phyloP scores from a whole-genome alignment of 1,139 yeast species.

The Yamadazyma sp. region DNA sequence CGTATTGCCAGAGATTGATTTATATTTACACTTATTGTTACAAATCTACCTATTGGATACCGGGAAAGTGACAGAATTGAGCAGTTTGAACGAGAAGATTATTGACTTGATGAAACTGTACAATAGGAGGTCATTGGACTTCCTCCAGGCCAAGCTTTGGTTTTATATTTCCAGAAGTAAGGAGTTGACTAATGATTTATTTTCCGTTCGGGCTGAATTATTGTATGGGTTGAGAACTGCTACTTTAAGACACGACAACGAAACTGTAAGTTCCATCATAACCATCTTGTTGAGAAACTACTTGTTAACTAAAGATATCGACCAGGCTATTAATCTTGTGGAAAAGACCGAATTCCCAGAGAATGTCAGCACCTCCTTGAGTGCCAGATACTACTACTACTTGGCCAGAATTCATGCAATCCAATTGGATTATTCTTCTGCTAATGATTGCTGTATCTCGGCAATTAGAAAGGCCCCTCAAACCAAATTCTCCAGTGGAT shows the following conservation, averaged over 20 bases:
- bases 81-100: constrained; percentile 52
- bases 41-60: constrained; percentile 76
- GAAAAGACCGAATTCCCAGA: constrained; percentile 88
- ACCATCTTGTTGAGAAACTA: constrained; percentile 83
- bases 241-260: constrained; percentile 87
- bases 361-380: constrained; percentile 81
- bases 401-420: constrained; percentile 87
- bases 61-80: constrained; percentile 48
- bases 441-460: constrained; percentile 85
- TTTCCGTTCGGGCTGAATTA: constrained; percentile 66
- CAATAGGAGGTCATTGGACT: constrained; percentile 83
- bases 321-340: constrained; percentile 85
- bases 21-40: constrained; percentile 74
- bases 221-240: constrained; percentile 82
- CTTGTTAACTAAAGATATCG: constrained; percentile 73
- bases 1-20: constrained; percentile 74
- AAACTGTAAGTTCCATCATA: constrained; percentile 84
- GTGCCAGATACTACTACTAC: constrained; percentile 89
- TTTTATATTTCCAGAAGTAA: constrained; percentile 81
- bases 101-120: constrained; percentile 59
- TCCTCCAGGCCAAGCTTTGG: constrained; percentile 90
- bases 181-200: constrained; percentile 62
- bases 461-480: constrained; percentile 98
- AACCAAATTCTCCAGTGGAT: constrained; percentile 80
- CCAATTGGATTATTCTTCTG: constrained; percentile 89